These are phyloP conservation scores for Termitomyces titanicus DNA, from an alignment of 768 basidiomycete genomes.

Conservation along the genomic window DNA sequence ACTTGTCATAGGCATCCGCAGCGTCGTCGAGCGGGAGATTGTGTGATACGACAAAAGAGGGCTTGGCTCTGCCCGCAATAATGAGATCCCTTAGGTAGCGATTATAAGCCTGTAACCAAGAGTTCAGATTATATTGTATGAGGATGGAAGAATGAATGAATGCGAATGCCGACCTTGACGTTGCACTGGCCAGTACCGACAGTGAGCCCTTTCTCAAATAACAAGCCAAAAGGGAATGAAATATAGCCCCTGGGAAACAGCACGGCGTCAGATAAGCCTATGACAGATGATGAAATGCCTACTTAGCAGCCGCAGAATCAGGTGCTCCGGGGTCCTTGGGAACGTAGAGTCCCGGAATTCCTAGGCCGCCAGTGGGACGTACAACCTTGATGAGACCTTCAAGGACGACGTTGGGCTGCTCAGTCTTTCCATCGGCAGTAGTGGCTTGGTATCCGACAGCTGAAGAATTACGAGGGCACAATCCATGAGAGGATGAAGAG, in stretches of 20 bases:
- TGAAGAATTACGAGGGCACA: conserved; percentile 4
- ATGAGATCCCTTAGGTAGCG: conserved; percentile 53
- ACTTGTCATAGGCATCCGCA: conserved; percentile 47
- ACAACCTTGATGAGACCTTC: conserved; percentile 49
- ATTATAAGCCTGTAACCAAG: conserved; percentile 39
- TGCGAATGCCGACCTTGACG: conserved; percentile 37
- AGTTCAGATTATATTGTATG: background rate
- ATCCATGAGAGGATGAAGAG: background rate
- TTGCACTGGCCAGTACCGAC: conserved; percentile 56
- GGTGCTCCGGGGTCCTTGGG: conserved; percentile 56
- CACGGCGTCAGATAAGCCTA: background rate
- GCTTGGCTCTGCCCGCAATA: conserved; percentile 49
- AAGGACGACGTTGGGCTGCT: conserved; percentile 52
- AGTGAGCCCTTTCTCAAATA: conserved; percentile 55
- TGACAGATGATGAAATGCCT: conserved; percentile 4
- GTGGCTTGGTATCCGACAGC: conserved; percentile 57
- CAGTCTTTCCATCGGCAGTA: conserved; percentile 48
- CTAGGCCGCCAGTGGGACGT: conserved; percentile 52
- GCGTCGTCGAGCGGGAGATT: conserved; percentile 47
- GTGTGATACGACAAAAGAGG: conserved; percentile 53
- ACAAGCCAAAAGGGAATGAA: conserved; percentile 47
- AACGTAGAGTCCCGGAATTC: conserved; percentile 55
- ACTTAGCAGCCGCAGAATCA: conserved; percentile 47
- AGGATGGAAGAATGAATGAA: background rate
- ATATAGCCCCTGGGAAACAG: conserved; percentile 38